Evolutionary conservation across 2,329 filamentous ascomycete species (phyloP), one percentile per base, ranked within the genome.

Genomic region (Mariannaea elegans): DNA sequence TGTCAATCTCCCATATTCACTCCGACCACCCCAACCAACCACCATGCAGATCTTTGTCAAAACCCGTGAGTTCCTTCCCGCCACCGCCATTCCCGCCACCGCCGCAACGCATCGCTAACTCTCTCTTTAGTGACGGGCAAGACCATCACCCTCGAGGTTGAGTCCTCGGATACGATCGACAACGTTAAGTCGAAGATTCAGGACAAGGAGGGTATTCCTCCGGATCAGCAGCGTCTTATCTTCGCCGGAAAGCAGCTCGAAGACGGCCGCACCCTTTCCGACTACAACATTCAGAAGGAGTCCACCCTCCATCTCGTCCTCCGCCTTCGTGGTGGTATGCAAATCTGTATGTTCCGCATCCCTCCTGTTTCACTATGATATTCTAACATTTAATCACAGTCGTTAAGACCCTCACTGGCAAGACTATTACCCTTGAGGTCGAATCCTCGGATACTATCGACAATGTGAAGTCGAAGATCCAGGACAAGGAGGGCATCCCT

Each of bases 141-240:
- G 77, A 78, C 76, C 65, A 78, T 79, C 69, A 79, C 77, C 57
- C 75, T 78, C 38, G 83, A 96, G 81, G 93, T 97, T 5, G 93
- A 97, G 78, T 93, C 90, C 0, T 92, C 88, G 2, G 94, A 97
- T 74, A 97, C 94, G 48, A 97, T 97, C 79, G 94, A 97, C 84
- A 97, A 97, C 65, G 94, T 97, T 31, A 97, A 98, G 89, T 89
- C 86, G 48, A 98, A 97, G 88, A 98, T 97, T 49, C 94, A 98
- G 80, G 94, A 98, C 75, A 97, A 98, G 88, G 94, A 98, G 81
- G 94, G 94, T 41, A 97, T 98, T 56, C 94, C 94, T 45, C 94
- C 94, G 10, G 94, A 97, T 75, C 94, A 98, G 80, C 94, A 97
- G 83, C 94, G 94, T 71, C 79, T 97, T 68, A 97, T 97, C 77